These are phyloP conservation scores for Ogataea hybrid DNA, from an alignment of 1,139 yeast species.

Conservation along the genomic window DNA sequence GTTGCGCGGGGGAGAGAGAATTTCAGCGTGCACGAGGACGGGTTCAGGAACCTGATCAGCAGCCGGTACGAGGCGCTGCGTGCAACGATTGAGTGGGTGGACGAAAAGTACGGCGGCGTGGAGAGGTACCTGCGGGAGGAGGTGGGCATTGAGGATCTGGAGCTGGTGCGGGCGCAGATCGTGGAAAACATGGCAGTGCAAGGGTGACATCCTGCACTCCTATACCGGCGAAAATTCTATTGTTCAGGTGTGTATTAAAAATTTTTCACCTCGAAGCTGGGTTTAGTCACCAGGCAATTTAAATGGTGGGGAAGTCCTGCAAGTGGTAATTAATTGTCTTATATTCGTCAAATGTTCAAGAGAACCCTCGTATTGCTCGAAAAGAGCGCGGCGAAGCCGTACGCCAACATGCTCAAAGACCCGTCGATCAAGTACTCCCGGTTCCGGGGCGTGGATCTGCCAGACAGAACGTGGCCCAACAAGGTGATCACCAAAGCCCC, in stretches of 20 bases:
- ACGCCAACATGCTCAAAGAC: conserved; percentile 55
- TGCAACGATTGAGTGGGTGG: conserved; percentile 51
- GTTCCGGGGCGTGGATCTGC: conserved; percentile 63
- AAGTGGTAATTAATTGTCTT: neutral
- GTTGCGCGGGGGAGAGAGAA: conserved; percentile 23
- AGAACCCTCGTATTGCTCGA: conserved; percentile 26
- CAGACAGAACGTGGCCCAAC: conserved; percentile 87
- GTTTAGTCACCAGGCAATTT: neutral
- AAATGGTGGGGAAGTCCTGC: conserved; percentile 9
- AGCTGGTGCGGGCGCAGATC: conserved; percentile 46
- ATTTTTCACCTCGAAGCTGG: conserved; percentile 8
- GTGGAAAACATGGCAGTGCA: neutral
- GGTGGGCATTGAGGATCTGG: conserved; percentile 48
- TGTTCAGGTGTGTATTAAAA: conserved; percentile 4
- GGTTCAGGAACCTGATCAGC: conserved; percentile 57
- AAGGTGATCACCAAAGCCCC: conserved; percentile 79
- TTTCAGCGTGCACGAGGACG: conserved; percentile 46
- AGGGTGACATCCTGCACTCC: neutral
- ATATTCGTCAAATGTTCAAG: conserved; percentile 26
- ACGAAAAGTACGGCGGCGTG: conserved; percentile 55
- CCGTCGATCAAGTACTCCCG: conserved; percentile 77
- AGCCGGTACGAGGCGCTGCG: conserved; percentile 75
- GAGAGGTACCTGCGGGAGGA: conserved; percentile 46
- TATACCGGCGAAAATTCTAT: conserved; percentile 8
- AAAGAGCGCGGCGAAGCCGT: conserved; percentile 28